Conservation (phyloP, 2,329 filamentous ascomycete genomes). For the Colletotrichum zoysiae region DNA sequence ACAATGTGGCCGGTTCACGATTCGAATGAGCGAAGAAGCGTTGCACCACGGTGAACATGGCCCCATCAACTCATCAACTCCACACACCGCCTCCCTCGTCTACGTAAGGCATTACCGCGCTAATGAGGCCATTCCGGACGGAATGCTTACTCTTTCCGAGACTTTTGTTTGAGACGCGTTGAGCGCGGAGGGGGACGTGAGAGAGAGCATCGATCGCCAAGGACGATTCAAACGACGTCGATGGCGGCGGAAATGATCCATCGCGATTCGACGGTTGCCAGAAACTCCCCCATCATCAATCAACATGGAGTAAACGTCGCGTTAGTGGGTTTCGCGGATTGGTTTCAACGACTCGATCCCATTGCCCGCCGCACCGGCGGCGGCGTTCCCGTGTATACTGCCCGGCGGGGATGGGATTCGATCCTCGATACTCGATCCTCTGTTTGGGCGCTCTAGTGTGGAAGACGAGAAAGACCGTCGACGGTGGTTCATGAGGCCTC, state of each 20-base stretch:
- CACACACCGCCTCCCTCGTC: slow-evolving; percentile 23
- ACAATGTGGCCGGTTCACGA: slow-evolving; percentile 2
- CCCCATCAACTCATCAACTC: slow-evolving; percentile 13
- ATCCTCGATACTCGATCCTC: background rate
- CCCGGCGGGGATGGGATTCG: background rate
- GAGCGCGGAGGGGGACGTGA: background rate
- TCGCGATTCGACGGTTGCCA: background rate
- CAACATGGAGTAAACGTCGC: slow-evolving; percentile 20
- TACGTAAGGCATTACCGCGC: slow-evolving; percentile 27
- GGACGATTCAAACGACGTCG: slow-evolving; percentile 21
- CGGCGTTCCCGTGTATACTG: background rate
- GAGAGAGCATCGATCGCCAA: background rate
- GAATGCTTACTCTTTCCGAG: slow-evolving; percentile 15
- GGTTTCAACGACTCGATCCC: slow-evolving; percentile 25
- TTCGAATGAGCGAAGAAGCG: slow-evolving; percentile 5
- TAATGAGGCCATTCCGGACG: background rate
- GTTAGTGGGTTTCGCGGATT: slow-evolving; percentile 14
- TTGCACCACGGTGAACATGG: background rate
- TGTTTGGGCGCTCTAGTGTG: background rate
- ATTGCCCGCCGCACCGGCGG: slow-evolving; percentile 4
- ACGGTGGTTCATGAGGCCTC: slow-evolving; percentile 6
- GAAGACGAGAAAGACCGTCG: background rate
- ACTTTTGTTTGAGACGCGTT: slow-evolving; percentile 11
- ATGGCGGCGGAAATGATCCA: background rate
- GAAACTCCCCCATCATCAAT: background rate